Conservation (phyloP, 352 stramenopile genomes). For the Globisporangium okanoganense region DNA sequence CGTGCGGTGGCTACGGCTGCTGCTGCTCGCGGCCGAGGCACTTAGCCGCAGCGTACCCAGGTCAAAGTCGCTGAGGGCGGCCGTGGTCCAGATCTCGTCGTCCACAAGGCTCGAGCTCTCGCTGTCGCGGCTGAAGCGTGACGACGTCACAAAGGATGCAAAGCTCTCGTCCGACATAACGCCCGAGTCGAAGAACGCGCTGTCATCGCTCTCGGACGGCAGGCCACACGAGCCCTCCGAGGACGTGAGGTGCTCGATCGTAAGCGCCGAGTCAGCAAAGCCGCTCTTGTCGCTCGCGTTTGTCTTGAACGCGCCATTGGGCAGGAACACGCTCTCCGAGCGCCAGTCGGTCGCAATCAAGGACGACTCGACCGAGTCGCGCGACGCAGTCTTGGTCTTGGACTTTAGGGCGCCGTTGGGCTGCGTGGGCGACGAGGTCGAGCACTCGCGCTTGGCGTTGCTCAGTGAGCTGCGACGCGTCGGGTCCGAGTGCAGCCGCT, state of each 20-base stretch:
- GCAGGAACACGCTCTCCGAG: slow-evolving; percentile 13
- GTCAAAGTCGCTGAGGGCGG: slow-evolving; percentile 13
- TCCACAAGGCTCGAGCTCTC: slow-evolving; percentile 14
- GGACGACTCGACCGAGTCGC: neutral
- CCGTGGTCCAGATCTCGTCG: slow-evolving; percentile 15
- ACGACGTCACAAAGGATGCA: neutral
- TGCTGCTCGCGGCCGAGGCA: neutral
- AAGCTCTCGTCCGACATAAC: slow-evolving; percentile 2
- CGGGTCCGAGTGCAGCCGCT: slow-evolving; percentile 10
- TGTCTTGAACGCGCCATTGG: slow-evolving; percentile 15
- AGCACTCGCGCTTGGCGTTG: slow-evolving; percentile 11
- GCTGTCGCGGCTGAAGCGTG: neutral
- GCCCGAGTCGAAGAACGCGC: slow-evolving; percentile 10
- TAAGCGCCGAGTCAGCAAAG: slow-evolving; percentile 12
- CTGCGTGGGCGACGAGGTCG: slow-evolving; percentile 7
- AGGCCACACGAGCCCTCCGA: slow-evolving; percentile 1
- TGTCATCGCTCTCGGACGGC: slow-evolving; percentile 5
- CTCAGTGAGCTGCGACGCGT: slow-evolving; percentile 2
- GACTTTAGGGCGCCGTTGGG: neutral
- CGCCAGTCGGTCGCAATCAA: slow-evolving; percentile 4
- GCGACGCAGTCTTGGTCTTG: neutral
- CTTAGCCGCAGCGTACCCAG: slow-evolving; percentile 12
- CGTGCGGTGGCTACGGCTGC: neutral
- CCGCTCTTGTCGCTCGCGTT: slow-evolving; percentile 10
- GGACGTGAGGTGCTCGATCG: slow-evolving; percentile 9